Evolutionary conservation across 2,329 filamentous ascomycete genomes (phyloP).

Genomic region (Paecilomyces niveus): DNA sequence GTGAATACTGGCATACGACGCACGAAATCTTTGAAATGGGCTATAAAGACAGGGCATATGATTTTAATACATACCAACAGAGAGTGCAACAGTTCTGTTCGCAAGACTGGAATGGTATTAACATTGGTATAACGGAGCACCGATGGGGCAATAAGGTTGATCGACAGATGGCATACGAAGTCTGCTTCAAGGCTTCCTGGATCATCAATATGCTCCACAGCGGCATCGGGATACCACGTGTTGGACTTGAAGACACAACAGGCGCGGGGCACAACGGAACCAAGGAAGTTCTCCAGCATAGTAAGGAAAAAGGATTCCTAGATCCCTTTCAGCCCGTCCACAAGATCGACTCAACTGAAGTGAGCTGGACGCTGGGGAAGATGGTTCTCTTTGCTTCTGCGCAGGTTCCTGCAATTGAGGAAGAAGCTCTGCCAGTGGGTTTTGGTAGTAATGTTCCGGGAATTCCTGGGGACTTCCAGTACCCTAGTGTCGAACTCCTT

Average conservation of each 20-base stretch:
- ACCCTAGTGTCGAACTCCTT: constrained; percentile 46
- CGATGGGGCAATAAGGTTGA: constrained; percentile 72
- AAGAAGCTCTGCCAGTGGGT: constrained; percentile 67
- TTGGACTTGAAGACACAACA: constrained; percentile 63
- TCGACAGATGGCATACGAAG: constrained; percentile 67
- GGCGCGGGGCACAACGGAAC: constrained; percentile 60
- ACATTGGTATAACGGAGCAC: constrained; percentile 55
- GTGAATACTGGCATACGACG: constrained; percentile 98
- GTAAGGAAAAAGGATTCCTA: constrained; percentile 67
- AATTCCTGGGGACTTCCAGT: constrained; percentile 73
- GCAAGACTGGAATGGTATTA: constrained; percentile 72
- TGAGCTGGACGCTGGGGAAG: constrained; percentile 95
- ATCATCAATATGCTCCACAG: constrained; percentile 94
- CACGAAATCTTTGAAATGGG: constrained; percentile 83
- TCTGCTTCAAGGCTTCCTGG: constrained; percentile 98
- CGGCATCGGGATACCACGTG: constrained; percentile 84
- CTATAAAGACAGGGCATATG: constrained; percentile 72
- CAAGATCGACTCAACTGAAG: constrained; percentile 83
- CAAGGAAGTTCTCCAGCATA: constrained; percentile 59
- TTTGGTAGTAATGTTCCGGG: constrained; percentile 77
- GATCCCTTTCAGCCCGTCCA: constrained; percentile 89
- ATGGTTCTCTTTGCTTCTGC: constrained; percentile 93
- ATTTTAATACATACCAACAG: constrained; percentile 81
- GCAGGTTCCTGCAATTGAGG: constrained; percentile 63
- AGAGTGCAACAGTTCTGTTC: constrained; percentile 80